Percentiles rank a stretch among this genome's conserved stretches.
Evolutionary conservation across 2,329 filamentous ascomycete species (phyloP).

Genomic region (Davidsoniella virescens): DNA sequence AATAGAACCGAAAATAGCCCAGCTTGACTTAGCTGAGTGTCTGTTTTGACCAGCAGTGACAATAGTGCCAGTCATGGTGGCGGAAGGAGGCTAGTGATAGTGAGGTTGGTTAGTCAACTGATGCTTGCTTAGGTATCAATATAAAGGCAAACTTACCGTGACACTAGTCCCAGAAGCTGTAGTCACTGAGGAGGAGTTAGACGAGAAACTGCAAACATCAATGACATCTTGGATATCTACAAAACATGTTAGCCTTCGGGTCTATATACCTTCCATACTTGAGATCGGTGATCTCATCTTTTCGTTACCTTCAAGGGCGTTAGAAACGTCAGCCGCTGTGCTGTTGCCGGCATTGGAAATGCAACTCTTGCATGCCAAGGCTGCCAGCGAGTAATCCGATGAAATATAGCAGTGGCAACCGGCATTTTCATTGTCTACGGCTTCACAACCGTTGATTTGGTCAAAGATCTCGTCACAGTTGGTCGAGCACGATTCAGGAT

Average conservation of each 20-base stretch:
- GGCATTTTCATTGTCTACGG: neutral
- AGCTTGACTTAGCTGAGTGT: neutral
- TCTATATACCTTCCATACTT: neutral
- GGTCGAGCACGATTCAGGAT: conserved; percentile 5
- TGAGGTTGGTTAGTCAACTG: neutral
- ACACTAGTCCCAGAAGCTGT: neutral
- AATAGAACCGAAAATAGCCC: neutral
- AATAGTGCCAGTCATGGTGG: neutral
- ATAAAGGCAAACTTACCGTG: neutral
- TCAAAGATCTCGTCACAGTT: conserved; percentile 8
- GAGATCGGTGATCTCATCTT: neutral
- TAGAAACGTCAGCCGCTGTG: neutral
- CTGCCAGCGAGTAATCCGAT: conserved; percentile 1
- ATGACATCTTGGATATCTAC: conserved; percentile 9
- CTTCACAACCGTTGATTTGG: conserved; percentile 4
- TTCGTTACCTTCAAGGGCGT: neutral
- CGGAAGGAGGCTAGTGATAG: neutral
- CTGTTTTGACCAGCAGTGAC: conserved; percentile 4
- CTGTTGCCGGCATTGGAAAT: conserved; percentile 1
- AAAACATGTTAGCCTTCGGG: too few relatives aligned
- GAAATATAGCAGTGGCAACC: conserved; percentile 8
- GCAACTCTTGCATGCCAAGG: conserved; percentile 7
- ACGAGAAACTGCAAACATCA: conserved; percentile 8
- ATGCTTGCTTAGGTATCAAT: too few relatives aligned
- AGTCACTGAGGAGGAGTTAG: neutral